Evolutionary conservation across 2,329 filamentous ascomycete genomes (phyloP).

Genomic region (Laburnicola sp.): DNA sequence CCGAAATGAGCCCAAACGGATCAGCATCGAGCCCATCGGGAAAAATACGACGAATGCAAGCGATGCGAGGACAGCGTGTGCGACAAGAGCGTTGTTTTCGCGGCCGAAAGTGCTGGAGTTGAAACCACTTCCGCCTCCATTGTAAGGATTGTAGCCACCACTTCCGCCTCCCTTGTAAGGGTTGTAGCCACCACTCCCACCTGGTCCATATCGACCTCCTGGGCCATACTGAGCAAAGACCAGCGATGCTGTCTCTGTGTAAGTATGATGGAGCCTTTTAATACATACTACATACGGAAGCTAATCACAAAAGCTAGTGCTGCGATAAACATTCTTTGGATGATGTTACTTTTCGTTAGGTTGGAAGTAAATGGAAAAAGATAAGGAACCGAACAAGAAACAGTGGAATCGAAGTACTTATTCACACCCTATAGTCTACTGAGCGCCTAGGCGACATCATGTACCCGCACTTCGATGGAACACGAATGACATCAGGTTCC

Average conservation of each 20-base stretch:
- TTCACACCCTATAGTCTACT: background rate
- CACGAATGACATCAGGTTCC: constrained; percentile 18
- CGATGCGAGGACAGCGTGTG: constrained; percentile 44
- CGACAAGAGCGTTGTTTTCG: constrained; percentile 8
- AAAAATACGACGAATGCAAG: constrained; percentile 46
- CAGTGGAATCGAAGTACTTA: constrained; percentile 10
- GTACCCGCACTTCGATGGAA: background rate
- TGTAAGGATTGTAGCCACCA: constrained; percentile 2
- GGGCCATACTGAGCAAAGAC: constrained; percentile 18
- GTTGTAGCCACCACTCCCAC: background rate
- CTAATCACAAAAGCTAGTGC: constrained; percentile 9
- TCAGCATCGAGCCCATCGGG: constrained; percentile 45
- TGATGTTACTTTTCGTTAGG: background rate
- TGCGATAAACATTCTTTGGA: constrained; percentile 6
- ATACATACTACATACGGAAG: constrained; percentile 1
- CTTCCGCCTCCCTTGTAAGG: constrained; percentile 2
- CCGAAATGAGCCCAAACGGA: constrained; percentile 43
- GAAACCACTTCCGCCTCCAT: constrained; percentile 8
- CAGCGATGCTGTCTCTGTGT: constrained; percentile 13
- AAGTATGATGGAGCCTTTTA: background rate
- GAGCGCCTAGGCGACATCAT: no score
- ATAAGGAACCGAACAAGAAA: background rate
- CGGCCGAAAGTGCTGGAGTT: constrained; percentile 3
- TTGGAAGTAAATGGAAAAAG: background rate
- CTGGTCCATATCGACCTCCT: constrained; percentile 14